Conservation (phyloP, 352 stramenopile species). For the Plasmopara viticola region DNA sequence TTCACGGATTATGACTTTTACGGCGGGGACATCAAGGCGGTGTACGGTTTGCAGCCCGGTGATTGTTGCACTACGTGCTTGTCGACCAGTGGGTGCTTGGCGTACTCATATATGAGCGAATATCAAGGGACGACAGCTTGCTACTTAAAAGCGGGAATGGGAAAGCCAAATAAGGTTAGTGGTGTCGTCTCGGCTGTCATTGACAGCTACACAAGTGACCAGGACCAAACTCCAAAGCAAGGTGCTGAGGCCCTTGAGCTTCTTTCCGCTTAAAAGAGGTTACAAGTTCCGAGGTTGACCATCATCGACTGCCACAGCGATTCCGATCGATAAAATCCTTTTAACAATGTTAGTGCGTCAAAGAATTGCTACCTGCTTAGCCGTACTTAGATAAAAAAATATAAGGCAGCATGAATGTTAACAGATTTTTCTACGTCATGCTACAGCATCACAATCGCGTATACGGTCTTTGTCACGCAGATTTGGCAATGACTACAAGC, state of each 20-base stretch:
- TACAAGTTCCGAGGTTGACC: neutral
- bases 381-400: no score
- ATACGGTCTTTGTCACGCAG: no score
- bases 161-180: slow-evolving; percentile 16
- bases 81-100: slow-evolving; percentile 32
- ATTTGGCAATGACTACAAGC: no score
- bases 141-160: slow-evolving; percentile 34
- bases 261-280: neutral
- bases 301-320: neutral
- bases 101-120: slow-evolving; percentile 47
- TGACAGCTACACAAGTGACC: slow-evolving; percentile 27
- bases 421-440: no score
- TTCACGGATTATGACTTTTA: slow-evolving; percentile 28
- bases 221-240: slow-evolving; percentile 24
- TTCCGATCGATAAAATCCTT: no score
- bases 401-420: no score
- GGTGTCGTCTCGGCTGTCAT: slow-evolving; percentile 31
- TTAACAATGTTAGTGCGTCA: no score
- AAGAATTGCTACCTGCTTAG: no score
- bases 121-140: slow-evolving; percentile 26
- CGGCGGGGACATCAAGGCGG: slow-evolving; percentile 14
- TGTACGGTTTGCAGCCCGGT: slow-evolving; percentile 17
- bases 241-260: neutral
- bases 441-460: no score
- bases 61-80: slow-evolving; percentile 40